Percentiles rank a stretch among this genome's conserved stretches.
phyloP scores from a whole-genome alignment of 2,329 filamentous ascomycete species.

The Fusarium scirpi region DNA sequence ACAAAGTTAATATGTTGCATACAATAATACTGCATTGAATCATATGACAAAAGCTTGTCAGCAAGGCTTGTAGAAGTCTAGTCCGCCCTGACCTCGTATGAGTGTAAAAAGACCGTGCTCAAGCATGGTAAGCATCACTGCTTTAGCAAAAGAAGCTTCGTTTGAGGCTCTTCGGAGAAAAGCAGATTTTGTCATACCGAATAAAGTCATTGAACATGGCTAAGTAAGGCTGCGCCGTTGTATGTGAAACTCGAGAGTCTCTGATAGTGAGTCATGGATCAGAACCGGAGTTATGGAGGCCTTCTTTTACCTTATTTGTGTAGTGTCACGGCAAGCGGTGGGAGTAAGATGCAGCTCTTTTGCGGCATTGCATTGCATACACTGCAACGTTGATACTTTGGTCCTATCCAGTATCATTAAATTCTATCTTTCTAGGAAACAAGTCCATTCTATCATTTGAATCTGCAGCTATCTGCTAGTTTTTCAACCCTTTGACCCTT shows the following conservation, averaged over 20 bases:
- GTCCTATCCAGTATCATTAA: constrained; percentile 9
- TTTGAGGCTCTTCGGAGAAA: background rate
- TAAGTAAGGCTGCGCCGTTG: background rate
- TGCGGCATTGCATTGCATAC: constrained; percentile 3
- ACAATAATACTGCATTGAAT: background rate
- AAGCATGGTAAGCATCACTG: background rate
- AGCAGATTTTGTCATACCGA: background rate
- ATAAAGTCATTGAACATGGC: background rate
- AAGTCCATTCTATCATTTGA: constrained; percentile 16
- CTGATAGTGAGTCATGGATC: background rate
- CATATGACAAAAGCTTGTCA: background rate
- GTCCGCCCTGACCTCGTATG: background rate
- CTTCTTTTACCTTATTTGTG: background rate
- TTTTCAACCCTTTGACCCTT: background rate
- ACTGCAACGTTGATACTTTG: background rate
- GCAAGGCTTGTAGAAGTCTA: background rate
- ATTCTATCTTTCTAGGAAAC: background rate
- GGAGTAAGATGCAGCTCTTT: constrained; percentile 1
- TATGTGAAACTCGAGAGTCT: background rate
- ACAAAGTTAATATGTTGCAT: background rate
- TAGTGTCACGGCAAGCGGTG: constrained; percentile 13
- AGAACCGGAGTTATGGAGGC: background rate
- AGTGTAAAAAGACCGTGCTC: background rate
- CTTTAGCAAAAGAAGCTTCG: background rate
- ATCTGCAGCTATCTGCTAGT: background rate